A percentile compares a stretch with the other conserved stretches of the same genome.
Evolutionary conservation across 129 eudicot species (phyloP).

Genomic region (Helianthus tuberosus): DNA sequence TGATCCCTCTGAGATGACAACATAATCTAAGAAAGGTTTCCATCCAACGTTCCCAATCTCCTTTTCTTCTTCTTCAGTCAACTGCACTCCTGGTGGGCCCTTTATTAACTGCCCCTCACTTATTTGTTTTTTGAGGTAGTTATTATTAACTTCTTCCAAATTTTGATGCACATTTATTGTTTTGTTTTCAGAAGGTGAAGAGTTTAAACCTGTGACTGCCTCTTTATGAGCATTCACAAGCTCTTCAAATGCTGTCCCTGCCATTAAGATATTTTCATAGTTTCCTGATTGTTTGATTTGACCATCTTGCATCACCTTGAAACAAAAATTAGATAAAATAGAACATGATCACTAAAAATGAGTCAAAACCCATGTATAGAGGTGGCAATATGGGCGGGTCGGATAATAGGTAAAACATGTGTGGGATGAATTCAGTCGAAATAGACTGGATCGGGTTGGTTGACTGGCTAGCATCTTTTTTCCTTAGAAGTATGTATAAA

Average conservation of each 20-base stretch:
- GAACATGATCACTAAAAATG: no score
- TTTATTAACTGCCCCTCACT: slow-evolving; percentile 39
- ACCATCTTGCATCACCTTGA: slow-evolving; percentile 73
- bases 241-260: slow-evolving; percentile 67
- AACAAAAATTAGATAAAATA: neutral
- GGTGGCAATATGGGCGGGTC: neutral
- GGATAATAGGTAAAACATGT: neutral
- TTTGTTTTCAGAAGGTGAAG: slow-evolving; percentile 28
- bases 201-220: slow-evolving; percentile 44
- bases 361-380: no score
- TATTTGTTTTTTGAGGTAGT: slow-evolving; percentile 33
- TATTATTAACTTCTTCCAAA: slow-evolving; percentile 13
- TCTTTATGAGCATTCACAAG: slow-evolving; percentile 72
- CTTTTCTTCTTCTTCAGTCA: slow-evolving; percentile 70
- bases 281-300: slow-evolving; percentile 68
- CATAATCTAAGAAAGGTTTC: slow-evolving; percentile 58
- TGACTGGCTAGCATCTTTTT: neutral
- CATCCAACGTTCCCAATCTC: slow-evolving; percentile 59
- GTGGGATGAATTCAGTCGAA: neutral
- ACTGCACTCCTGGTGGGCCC: slow-evolving; percentile 44
- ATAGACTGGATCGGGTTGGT: neutral
- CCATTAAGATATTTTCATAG: slow-evolving; percentile 54
- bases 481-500: neutral
- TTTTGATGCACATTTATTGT: slow-evolving; percentile 12
- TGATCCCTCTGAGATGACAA: slow-evolving; percentile 50